Conservation (phyloP, 129 eudicot genomes). For the Rutidosis leptorrhynchoides region DNA sequence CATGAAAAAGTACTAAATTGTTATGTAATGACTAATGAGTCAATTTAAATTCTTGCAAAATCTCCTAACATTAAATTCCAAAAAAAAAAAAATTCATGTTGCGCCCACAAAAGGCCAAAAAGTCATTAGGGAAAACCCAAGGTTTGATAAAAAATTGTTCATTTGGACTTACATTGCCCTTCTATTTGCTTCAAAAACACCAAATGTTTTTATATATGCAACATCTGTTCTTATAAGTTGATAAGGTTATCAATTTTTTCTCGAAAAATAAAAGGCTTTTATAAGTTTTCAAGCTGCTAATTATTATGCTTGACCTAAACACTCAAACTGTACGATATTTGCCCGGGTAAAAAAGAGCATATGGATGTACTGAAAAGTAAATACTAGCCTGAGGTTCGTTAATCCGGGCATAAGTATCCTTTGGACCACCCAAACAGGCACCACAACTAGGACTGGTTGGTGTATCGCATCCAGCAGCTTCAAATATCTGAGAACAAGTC, state of each 20-base stretch:
- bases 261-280: neutral
- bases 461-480: constrained; percentile 95
- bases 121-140: too few relatives aligned
- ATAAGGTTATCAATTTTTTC: neutral
- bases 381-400: constrained; percentile 83
- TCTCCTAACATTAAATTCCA: too few relatives aligned
- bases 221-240: neutral
- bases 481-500: constrained; percentile 96
- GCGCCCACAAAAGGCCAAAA: too few relatives aligned
- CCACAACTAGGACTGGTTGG: constrained; percentile 96
- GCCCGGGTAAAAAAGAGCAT: neutral
- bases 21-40: too few relatives aligned
- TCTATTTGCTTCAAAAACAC: too few relatives aligned
- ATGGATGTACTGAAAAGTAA: neutral
- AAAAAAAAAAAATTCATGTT: too few relatives aligned
- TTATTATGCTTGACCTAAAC: neutral
- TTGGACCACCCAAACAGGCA: constrained; percentile 97
- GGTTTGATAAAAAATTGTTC: too few relatives aligned
- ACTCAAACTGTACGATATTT: neutral
- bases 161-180: too few relatives aligned
- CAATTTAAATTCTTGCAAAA: too few relatives aligned
- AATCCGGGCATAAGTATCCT: constrained; percentile 95
- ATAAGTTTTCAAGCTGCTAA: neutral
- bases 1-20: too few relatives aligned
- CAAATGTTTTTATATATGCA: neutral